Conservation (phyloP, 192 early-diverging fungal genomes). For the Backusella mclennaniae region DNA sequence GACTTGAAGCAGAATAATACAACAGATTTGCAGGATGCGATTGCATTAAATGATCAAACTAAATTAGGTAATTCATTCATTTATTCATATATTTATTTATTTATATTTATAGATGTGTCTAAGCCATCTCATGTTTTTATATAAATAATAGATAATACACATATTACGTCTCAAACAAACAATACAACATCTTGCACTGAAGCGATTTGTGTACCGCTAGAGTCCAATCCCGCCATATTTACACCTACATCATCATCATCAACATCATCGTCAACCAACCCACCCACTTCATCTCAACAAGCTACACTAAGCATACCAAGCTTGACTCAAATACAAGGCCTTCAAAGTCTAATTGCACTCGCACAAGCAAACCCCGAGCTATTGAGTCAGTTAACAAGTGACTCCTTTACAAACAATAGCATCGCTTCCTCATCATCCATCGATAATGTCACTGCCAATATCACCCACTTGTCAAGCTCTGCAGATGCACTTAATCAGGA, state of each 20-base stretch:
- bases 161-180: not conserved
- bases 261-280: not conserved
- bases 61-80: not conserved
- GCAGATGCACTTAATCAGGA: slow-evolving; percentile 25
- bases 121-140: not conserved
- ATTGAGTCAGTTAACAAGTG: slow-evolving; percentile 20
- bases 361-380: slow-evolving; percentile 23
- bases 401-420: not conserved
- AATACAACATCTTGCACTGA: not conserved
- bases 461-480: not conserved
- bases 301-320: slow-evolving; percentile 8
- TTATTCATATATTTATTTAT: no score
- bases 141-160: not conserved
- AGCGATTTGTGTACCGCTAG: no score
- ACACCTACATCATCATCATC: not conserved
- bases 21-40: slow-evolving; percentile 18
- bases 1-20: not conserved
- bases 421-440: not conserved
- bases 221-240: not conserved
- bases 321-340: slow-evolving; percentile 3
- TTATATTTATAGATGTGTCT: no score
- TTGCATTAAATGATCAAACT: slow-evolving; percentile 24
- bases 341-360: slow-evolving; percentile 22
- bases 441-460: not conserved
- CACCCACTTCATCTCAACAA: not conserved